Conservation (phyloP, 2,329 filamentous ascomycete species). For the Penicillium glabrum region DNA sequence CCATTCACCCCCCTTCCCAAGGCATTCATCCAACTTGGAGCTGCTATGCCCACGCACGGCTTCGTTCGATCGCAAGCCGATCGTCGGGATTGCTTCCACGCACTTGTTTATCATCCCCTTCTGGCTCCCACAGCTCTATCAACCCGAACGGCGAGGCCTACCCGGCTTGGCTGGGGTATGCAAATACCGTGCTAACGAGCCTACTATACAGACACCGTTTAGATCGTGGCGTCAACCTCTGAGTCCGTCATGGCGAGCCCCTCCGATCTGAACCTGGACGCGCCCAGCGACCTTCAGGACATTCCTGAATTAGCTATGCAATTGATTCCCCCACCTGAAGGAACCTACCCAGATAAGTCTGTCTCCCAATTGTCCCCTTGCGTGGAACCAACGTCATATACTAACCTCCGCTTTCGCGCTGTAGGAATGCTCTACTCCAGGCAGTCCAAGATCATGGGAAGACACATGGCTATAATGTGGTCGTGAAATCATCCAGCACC, state of each 20-base stretch:
- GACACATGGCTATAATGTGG: slow-evolving; percentile 45
- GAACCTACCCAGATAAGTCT: slow-evolving; percentile 46
- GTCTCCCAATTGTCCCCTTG: slow-evolving; percentile 7
- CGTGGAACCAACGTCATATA: slow-evolving; percentile 3
- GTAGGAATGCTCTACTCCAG: slow-evolving; percentile 37
- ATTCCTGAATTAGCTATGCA: slow-evolving; percentile 46
- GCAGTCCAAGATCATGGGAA: slow-evolving; percentile 45
- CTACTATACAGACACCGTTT: slow-evolving; percentile 4
- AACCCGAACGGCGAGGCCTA: slow-evolving; percentile 1
- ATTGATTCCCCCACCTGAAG: slow-evolving; percentile 43
- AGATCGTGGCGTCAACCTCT: slow-evolving; percentile 17
- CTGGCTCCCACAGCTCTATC: slow-evolving; percentile 9
- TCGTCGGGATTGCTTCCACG: slow-evolving; percentile 39
- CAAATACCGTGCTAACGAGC: slow-evolving; percentile 19
- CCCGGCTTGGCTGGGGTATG: slow-evolving; percentile 13
- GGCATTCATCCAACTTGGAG: not conserved
- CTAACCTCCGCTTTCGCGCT: slow-evolving; percentile 1
- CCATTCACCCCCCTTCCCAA: not conserved
- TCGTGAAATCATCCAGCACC: slow-evolving; percentile 48
- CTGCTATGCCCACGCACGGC: slow-evolving; percentile 41
- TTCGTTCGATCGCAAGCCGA: slow-evolving; percentile 17
- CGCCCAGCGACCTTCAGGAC: slow-evolving; percentile 47
- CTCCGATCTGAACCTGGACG: slow-evolving; percentile 45
- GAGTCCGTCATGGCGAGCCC: slow-evolving; percentile 40
- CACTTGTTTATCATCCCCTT: slow-evolving; percentile 30